These are phyloP conservation scores for Amanita muscaria DNA, from an alignment of 768 basidiomycete species.

Conservation along the genomic window DNA sequence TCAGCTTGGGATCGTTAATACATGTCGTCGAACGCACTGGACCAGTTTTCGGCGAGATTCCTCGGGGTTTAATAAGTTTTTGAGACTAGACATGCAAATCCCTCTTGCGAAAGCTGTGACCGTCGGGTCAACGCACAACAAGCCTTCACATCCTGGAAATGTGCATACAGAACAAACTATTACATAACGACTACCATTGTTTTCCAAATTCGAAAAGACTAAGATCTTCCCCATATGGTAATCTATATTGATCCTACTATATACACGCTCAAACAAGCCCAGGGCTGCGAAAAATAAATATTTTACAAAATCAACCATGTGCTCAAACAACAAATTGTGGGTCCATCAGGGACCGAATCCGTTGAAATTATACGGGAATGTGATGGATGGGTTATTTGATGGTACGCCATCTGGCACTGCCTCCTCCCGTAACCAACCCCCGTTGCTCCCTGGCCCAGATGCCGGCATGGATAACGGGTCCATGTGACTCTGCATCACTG, in stretches of 20 bases:
- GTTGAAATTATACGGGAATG: constrained; percentile 14
- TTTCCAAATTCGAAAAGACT: constrained; percentile 7
- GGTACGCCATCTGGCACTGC: background rate
- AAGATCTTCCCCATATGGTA: background rate
- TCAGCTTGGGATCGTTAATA: background rate
- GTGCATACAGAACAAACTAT: constrained; percentile 8
- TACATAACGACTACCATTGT: constrained; percentile 9
- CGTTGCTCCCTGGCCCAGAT: background rate
- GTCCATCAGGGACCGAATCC: constrained; percentile 12
- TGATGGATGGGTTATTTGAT: no score
- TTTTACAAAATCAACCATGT: background rate
- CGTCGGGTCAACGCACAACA: constrained; percentile 1
- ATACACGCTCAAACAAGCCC: background rate
- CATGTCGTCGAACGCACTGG: constrained; percentile 27
- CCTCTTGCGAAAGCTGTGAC: background rate
- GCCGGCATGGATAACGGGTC: constrained; percentile 5
- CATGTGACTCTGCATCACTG: constrained; percentile 8
- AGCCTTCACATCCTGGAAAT: constrained; percentile 5
- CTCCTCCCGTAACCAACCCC: constrained; percentile 1
- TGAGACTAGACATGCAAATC: constrained; percentile 44
- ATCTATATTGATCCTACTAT: background rate
- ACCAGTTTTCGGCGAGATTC: constrained; percentile 26
- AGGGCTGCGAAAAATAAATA: constrained; percentile 6
- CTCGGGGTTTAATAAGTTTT: constrained; percentile 50
- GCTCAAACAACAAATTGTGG: background rate